Percentiles rank a stretch among this genome's conserved stretches.
phyloP scores from a whole-genome alignment of 768 basidiomycete species.

The Russula compacta region DNA sequence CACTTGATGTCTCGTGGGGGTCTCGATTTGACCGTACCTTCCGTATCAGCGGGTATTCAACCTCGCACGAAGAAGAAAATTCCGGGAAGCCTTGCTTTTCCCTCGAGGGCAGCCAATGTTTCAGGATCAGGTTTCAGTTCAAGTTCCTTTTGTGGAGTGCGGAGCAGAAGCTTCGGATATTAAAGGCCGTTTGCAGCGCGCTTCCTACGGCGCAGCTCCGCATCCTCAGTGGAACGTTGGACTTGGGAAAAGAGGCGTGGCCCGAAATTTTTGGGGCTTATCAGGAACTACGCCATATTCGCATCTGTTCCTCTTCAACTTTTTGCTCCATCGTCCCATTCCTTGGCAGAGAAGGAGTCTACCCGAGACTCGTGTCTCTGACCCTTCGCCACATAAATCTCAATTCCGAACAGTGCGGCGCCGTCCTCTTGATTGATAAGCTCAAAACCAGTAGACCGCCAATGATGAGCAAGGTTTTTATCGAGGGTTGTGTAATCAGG shows the following conservation, averaged over 20 bases:
- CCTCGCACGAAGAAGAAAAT: neutral
- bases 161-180: slow-evolving; percentile 13
- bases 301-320: slow-evolving; percentile 4
- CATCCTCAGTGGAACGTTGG: slow-evolving; percentile 4
- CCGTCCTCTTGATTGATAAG: neutral
- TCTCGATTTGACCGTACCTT: slow-evolving; percentile 6
- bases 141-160: slow-evolving; percentile 11
- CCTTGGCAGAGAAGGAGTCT: neutral
- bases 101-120: neutral
- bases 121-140: slow-evolving; percentile 2
- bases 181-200: slow-evolving; percentile 4
- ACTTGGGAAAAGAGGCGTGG: slow-evolving; percentile 8
- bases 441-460: slow-evolving; percentile 3
- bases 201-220: slow-evolving; percentile 5
- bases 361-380: slow-evolving; percentile 8
- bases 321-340: slow-evolving; percentile 3
- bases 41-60: slow-evolving; percentile 1
- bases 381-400: neutral
- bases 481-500: slow-evolving; percentile 1
- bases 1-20: slow-evolving; percentile 11
- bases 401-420: neutral
- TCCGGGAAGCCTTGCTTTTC: neutral
- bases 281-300: slow-evolving; percentile 2
- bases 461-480: neutral
- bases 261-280: slow-evolving; percentile 2